Percentiles rank a stretch among this genome's conserved stretches.
These are phyloP conservation scores for Epichloe aotearoae DNA, from an alignment of 2,329 filamentous ascomycete genomes.

Conservation along the genomic window DNA sequence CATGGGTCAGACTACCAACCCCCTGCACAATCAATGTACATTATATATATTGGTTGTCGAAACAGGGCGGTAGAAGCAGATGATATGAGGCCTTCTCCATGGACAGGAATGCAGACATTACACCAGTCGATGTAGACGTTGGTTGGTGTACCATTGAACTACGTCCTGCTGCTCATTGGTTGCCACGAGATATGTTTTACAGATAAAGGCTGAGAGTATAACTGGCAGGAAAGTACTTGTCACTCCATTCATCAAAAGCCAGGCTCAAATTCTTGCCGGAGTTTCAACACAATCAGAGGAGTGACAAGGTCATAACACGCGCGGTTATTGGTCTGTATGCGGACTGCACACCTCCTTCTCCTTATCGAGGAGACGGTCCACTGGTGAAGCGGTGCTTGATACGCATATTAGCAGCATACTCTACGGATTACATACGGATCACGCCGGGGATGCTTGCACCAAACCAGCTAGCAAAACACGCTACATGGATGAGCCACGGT, in stretches of 20 bases:
- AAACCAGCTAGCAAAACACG: background rate
- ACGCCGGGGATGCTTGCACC: background rate
- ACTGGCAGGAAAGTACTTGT: background rate
- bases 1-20: background rate
- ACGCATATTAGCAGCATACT: background rate
- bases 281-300: background rate
- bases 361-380: background rate
- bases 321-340: background rate
- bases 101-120: too few relatives aligned
- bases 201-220: background rate
- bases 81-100: too few relatives aligned
- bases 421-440: too few relatives aligned
- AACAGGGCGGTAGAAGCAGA: background rate
- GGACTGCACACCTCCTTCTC: background rate
- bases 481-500: background rate
- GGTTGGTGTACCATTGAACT: background rate
- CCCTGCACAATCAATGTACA: background rate
- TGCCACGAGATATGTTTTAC: background rate
- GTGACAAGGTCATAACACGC: background rate
- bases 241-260: background rate
- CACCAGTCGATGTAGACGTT: too few relatives aligned
- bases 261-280: background rate
- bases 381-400: background rate
- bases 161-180: background rate
- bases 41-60: background rate